A percentile compares a stretch with the other conserved stretches of the same genome.
Conservation (phyloP, 495 filamentous ascomycete species). For the Xylaria flabelliformis region DNA sequence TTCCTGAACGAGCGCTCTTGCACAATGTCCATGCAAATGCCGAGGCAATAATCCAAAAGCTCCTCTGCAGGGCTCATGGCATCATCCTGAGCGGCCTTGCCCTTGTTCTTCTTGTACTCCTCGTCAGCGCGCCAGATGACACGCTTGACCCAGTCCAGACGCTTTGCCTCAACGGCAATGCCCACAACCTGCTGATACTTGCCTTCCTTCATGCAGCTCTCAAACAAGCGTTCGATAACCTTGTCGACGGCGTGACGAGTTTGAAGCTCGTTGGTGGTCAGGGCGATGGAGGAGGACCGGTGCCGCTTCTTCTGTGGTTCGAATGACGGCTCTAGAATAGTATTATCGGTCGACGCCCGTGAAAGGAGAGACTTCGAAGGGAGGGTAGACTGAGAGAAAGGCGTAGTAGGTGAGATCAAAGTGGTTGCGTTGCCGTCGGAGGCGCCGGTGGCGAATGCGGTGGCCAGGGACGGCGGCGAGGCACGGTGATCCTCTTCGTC, state of each 20-base stretch:
- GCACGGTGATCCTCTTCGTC: conserved; percentile 53
- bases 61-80: conserved; percentile 77
- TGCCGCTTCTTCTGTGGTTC: conserved; percentile 62
- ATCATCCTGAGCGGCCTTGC: conserved; percentile 50
- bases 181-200: conserved; percentile 98
- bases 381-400: conserved; percentile 88
- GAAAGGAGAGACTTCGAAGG: conserved; percentile 94
- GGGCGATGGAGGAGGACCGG: conserved; percentile 54
- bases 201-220: conserved; percentile 84
- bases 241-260: conserved; percentile 75
- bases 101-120: conserved; percentile 74
- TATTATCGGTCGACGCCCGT: conserved; percentile 66
- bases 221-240: conserved; percentile 88
- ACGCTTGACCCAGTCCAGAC: conserved; percentile 84
- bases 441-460: conserved; percentile 72
- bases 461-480: conserved; percentile 71
- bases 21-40: conserved; percentile 97
- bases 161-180: conserved; percentile 95
- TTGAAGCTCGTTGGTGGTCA: conserved; percentile 48
- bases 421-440: conserved; percentile 67
- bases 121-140: conserved; percentile 83
- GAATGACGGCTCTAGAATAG: conserved; percentile 60
- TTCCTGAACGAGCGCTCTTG: conserved; percentile 85
- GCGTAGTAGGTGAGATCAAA: conserved; percentile 85
- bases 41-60: conserved; percentile 93